These are phyloP conservation scores for Plicaturopsis crispa DNA, from an alignment of 768 basidiomycete species.

Conservation along the genomic window DNA sequence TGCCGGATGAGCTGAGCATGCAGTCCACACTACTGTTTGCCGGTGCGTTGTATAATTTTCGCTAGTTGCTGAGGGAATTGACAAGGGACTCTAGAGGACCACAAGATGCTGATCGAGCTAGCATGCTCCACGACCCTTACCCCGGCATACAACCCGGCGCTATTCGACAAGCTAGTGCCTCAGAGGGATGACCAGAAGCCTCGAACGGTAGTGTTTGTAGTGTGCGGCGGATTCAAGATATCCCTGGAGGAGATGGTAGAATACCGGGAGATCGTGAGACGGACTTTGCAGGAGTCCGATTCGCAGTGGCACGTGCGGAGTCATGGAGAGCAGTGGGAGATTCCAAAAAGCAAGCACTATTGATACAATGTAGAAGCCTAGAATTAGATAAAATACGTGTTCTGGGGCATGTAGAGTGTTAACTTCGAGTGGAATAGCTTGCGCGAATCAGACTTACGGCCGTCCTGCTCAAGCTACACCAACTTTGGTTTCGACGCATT, in stretches of 20 bases:
- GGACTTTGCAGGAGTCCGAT: constrained; percentile 22
- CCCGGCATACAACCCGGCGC: constrained; percentile 49
- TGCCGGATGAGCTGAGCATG: constrained; percentile 69
- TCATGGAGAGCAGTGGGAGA: constrained; percentile 21
- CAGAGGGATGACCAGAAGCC: constrained; percentile 15
- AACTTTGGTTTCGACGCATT: constrained; percentile 10
- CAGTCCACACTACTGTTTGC: constrained; percentile 46
- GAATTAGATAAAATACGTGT: constrained; percentile 14
- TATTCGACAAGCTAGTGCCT: constrained; percentile 50
- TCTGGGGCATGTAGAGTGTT: not conserved
- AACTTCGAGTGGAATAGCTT: constrained; percentile 8
- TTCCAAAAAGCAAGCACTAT: no score
- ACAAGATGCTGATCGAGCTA: constrained; percentile 68
- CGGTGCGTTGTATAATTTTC: constrained; percentile 39
- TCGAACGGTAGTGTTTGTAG: constrained; percentile 51
- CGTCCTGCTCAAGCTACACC: not conserved
- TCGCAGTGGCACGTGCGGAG: constrained; percentile 18
- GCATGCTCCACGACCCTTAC: constrained; percentile 66
- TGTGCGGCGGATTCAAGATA: constrained; percentile 68
- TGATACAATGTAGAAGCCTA: no score
- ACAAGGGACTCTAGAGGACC: constrained; percentile 44
- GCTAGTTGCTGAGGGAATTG: not conserved
- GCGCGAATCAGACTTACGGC: not conserved
- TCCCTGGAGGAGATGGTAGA: constrained; percentile 44
- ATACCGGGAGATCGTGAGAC: constrained; percentile 34